Evolutionary conservation across 208 protist genomes (phyloP), one percentile per base, ranked within the genome.

Genomic region (Trypanosoma avium): DNA sequence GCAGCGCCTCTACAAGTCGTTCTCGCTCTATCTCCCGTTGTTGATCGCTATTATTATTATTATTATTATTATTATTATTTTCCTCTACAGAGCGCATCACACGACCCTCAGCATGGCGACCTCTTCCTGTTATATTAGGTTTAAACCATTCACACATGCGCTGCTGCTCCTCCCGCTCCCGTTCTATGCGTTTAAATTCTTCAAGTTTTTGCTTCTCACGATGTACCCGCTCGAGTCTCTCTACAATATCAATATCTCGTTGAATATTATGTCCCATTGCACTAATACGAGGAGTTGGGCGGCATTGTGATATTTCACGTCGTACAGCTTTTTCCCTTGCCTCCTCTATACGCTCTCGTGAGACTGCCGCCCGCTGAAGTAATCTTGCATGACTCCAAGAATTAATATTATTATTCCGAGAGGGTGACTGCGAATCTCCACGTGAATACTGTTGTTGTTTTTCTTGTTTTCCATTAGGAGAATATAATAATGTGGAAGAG

Each of bases 341-440:
- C 45, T 48, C 47, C 22, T 79, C 68, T 27, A 30, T 42, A 8
- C 50, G 59, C 42, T 79, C 62, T 40, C 72, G 49, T 15, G 56
- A 69, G 15, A 72, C 33, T 12, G 32, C 29, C 5, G 53, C 73
- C 7, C 58, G 9, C 17, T 67, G 53, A 22, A 73, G 9, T 13
- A 79, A 32, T 0, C 3, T 27, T 21, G 72, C 70, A 17, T 75
- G 59, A n/a, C n/a, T n/a, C n/a, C n/a, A n/a, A n/a, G n/a, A n/a
- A n/a, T n/a, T n/a, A n/a, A n/a, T n/a, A n/a, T n/a, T n/a, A n/a
- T n/a, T n/a, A n/a, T n/a, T n/a, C n/a, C n/a, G n/a, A n/a, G n/a
- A n/a, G n/a, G n/a, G n/a, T n/a, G n/a, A n/a, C n/a, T n/a, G n/a
- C n/a, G n/a, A n/a, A n/a, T n/a, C n/a, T n/a, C n/a, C n/a, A n/a